Base-by-base conservation (phyloP, 306 rosid species). In the Begonia peltatifolia region DNA sequence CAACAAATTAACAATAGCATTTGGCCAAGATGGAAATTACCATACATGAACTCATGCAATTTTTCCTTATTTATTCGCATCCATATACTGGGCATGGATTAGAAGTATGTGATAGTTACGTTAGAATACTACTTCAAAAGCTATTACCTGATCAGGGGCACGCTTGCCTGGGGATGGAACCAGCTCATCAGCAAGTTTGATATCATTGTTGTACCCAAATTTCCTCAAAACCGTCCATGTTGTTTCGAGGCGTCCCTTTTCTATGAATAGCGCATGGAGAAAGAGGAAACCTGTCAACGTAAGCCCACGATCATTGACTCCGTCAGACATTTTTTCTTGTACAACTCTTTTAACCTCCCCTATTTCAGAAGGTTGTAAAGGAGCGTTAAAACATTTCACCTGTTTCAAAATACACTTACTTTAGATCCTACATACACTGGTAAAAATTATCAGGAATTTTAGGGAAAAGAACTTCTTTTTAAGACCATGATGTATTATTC, bases 351-450 rank as follows among this genome's bases (percentile, higher is more conserved):
- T 83, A 53, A 92, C 95, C 50, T 79, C 93, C 59, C 75, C 77
- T 65, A 83, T 83, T 75, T 90, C 97, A 54, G 97, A 80, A 58
- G 95, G 92, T 68, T 90, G 97, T 63, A 90, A 68, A 49, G 97
- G 97, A 63, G 97, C 97, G 65, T 80, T 90, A 76, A 90, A 90
- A 78, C 97, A 90, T 83, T 74, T 85, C 63, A 90, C 97, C 95
- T 90, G 84, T 71, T 55, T 9, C 23, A 74, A 52, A 61, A 20
- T 52, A 52, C 11, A 8, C 6, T 10, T 16, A 22, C 14, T 20
- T 30, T 53, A 25, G 41, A 56, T 30, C 58, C 4, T 48, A 18
- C 56, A 50, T 49, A 10, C 38, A 30, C 38, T 30, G 0, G 23
- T 20, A 20, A 0, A 20, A 2, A 20, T 30, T 30, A 30, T 6